Percentiles rank a stretch among this genome's conserved stretches.
Evolutionary conservation across 768 basidiomycete genomes (phyloP).

Genomic region (Mycena floridula): DNA sequence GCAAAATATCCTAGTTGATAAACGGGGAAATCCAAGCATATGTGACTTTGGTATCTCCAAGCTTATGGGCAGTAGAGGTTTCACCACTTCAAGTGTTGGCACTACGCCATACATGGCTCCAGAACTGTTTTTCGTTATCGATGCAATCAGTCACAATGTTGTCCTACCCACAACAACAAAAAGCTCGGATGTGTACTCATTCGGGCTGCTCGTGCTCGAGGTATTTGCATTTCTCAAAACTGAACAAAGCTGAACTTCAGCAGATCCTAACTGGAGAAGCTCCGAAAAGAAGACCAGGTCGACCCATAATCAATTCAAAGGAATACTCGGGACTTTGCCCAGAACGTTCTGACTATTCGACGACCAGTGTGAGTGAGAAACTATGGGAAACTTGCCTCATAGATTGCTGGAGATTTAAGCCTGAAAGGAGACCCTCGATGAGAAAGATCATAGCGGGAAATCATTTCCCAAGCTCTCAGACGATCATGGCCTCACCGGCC

Average conservation of each 20-base stretch:
- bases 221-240: background rate
- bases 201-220: slow-evolving; percentile 7
- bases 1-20: slow-evolving; percentile 18
- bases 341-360: background rate
- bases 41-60: slow-evolving; percentile 18
- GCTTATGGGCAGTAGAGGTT: slow-evolving; percentile 4
- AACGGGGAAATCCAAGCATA: slow-evolving; percentile 10
- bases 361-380: background rate
- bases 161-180: slow-evolving; percentile 1
- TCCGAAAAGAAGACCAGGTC: background rate
- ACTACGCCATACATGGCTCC: slow-evolving; percentile 16
- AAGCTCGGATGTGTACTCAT: slow-evolving; percentile 14
- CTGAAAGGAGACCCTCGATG: too few relatives aligned
- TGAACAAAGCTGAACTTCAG: background rate
- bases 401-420: too few relatives aligned
- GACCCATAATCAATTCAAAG: background rate
- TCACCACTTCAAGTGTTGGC: slow-evolving; percentile 9
- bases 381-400: too few relatives aligned
- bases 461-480: too few relatives aligned
- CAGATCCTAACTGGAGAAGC: background rate
- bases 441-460: too few relatives aligned
- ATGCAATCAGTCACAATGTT: background rate
- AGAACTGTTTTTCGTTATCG: slow-evolving; percentile 8
- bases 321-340: background rate
- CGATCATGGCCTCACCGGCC: too few relatives aligned